Evolutionary conservation across 805 yeast species (phyloP).

Genomic region (Yarrowia porcina): DNA sequence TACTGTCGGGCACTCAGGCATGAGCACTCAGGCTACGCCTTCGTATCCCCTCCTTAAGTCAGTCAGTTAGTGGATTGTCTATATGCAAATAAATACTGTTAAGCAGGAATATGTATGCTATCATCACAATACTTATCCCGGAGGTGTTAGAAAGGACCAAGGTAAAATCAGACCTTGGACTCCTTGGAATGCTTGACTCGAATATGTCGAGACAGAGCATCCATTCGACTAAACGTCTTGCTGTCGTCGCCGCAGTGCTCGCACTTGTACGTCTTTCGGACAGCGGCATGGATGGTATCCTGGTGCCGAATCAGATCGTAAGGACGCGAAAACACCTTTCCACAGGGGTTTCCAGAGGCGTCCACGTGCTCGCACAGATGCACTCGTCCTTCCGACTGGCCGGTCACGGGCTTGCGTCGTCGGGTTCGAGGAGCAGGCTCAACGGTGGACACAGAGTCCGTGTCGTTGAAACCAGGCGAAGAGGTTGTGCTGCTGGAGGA

Average conservation of each 20-base stretch:
- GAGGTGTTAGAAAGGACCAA: too few relatives aligned
- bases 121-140: constrained; percentile 22
- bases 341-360: constrained; percentile 47
- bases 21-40: too few relatives aligned
- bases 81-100: constrained; percentile 25
- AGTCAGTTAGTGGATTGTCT: constrained; percentile 26
- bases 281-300: constrained; percentile 90
- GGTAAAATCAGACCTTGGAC: constrained; percentile 1
- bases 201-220: constrained; percentile 90
- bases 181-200: constrained; percentile 68
- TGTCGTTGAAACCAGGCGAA: constrained; percentile 13
- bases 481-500: constrained; percentile 1
- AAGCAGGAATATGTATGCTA: constrained; percentile 18
- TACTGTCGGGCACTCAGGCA: too few relatives aligned
- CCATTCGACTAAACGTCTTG: constrained; percentile 88
- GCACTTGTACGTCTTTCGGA: constrained; percentile 81
- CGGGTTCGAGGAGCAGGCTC: constrained; percentile 11
- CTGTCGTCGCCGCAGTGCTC: constrained; percentile 75
- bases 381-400: neutral
- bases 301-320: constrained; percentile 94
- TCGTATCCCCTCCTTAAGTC: constrained; percentile 11
- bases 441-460: constrained; percentile 17
- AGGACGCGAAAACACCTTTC: constrained; percentile 84
- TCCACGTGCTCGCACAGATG: constrained; percentile 15
- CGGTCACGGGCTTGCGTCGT: constrained; percentile 12